Evolutionary conservation across 495 filamentous ascomycete species (phyloP).

Genomic region (Penicillium flavigenum): DNA sequence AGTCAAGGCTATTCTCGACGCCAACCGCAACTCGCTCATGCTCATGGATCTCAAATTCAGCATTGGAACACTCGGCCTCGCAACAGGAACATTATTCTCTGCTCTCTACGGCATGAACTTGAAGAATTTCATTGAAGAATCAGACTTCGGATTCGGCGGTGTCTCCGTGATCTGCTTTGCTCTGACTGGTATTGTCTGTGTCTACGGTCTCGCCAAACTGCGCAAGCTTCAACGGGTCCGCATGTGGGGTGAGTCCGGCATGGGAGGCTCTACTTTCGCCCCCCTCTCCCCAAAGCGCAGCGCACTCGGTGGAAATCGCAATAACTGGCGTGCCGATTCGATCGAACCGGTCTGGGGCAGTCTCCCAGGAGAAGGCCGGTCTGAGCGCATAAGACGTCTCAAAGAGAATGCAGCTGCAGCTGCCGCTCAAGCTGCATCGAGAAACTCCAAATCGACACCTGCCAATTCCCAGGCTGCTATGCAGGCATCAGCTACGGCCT

Average conservation of each 20-base stretch:
- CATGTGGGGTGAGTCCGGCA: constrained; percentile 66
- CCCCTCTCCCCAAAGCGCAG: constrained; percentile 31
- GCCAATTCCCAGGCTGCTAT: constrained; percentile 17
- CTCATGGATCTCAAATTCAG: constrained; percentile 95
- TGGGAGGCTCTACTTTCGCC: constrained; percentile 35
- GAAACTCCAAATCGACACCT: constrained; percentile 7
- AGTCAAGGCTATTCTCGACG: constrained; percentile 94
- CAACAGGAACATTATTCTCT: constrained; percentile 88
- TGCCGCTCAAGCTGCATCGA: constrained; percentile 24
- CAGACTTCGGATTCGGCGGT: constrained; percentile 79
- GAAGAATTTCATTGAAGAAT: constrained; percentile 97
- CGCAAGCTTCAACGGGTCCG: constrained; percentile 85
- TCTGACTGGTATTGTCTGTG: constrained; percentile 72
- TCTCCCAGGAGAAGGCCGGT: constrained; percentile 46
- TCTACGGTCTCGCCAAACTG: constrained; percentile 77
- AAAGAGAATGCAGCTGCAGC: constrained; percentile 37
- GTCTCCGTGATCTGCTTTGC: constrained; percentile 69
- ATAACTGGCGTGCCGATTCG: constrained; percentile 49
- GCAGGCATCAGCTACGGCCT: constrained; percentile 11
- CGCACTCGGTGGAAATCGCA: constrained; percentile 24
- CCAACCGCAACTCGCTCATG: constrained; percentile 97
- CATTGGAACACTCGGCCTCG: constrained; percentile 88
- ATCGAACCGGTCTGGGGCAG: constrained; percentile 48
- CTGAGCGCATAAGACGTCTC: constrained; percentile 43
- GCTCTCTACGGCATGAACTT: constrained; percentile 99